A percentile compares a stretch with the other conserved stretches of the same genome.
Conservation (phyloP, 805 yeast genomes). For the Monosporozyma servazzii region DNA sequence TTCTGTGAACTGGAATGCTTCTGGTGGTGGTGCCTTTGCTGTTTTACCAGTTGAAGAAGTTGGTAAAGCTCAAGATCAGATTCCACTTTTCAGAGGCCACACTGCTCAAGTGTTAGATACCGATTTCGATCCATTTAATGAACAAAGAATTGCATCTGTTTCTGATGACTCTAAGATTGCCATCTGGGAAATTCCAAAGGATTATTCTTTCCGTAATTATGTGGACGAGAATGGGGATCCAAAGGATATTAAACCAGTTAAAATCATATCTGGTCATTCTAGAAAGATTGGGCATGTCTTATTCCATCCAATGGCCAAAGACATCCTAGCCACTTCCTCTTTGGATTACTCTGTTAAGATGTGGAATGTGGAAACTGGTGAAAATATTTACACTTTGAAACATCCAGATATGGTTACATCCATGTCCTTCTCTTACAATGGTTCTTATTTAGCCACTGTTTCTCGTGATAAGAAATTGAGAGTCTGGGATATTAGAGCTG, state of each 20-base stretch:
- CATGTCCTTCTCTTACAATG: conserved; percentile 83
- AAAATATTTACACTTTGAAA: conserved; percentile 59
- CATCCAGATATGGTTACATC: conserved; percentile 92
- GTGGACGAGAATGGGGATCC: conserved; percentile 46
- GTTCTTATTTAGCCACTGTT: conserved; percentile 77
- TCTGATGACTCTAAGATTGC: conserved; percentile 77
- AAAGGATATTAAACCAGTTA: conserved; percentile 62
- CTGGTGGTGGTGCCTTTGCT: conserved; percentile 98
- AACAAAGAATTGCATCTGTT: conserved; percentile 62
- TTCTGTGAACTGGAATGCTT: conserved; percentile 84
- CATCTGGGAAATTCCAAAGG: conserved; percentile 81
- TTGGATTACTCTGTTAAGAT: conserved; percentile 84
- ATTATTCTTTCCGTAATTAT: conserved; percentile 61
- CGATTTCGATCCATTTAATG: conserved; percentile 87
- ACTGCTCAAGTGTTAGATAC: conserved; percentile 93
- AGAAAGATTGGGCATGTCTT: conserved; percentile 89
- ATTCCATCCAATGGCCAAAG: conserved; percentile 81
- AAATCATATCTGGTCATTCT: conserved; percentile 72
- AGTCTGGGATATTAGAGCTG: conserved; percentile 82
- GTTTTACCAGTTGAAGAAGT: conserved; percentile 77
- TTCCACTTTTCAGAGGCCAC: conserved; percentile 92
- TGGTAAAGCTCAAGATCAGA: conserved; percentile 89
- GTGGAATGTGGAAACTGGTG: conserved; percentile 78
- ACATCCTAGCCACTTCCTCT: conserved; percentile 83
- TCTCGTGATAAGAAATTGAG: conserved; percentile 85